phyloP scores from a whole-genome alignment of 257 asterid species.

The Buddleja alternifolia region DNA sequence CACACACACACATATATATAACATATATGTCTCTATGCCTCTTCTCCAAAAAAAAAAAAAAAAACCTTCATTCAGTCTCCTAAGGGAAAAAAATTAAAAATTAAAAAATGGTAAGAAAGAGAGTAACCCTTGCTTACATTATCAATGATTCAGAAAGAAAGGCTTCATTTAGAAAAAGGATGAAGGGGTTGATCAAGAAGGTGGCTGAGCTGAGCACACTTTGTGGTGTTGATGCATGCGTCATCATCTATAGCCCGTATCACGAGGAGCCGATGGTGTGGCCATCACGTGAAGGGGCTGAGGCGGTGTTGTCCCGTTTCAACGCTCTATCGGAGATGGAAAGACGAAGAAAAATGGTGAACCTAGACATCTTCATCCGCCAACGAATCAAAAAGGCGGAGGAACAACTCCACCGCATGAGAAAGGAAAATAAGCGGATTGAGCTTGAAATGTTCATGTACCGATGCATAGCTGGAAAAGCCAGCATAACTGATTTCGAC shows the following conservation, averaged over 20 bases:
- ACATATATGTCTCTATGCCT: neutral
- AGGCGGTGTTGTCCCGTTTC: conserved; percentile 41
- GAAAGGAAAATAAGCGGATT: conserved; percentile 34
- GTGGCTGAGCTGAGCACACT: conserved; percentile 45
- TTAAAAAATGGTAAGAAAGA: conserved; percentile 44
- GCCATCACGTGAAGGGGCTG: conserved; percentile 43
- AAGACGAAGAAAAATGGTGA: conserved; percentile 41
- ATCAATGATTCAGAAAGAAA: conserved; percentile 43
- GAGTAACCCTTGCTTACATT: conserved; percentile 43
- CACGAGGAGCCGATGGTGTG: conserved; percentile 47
- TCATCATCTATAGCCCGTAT: conserved; percentile 46
- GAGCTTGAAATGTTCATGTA: conserved; percentile 35
- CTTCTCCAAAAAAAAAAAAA: neutral
- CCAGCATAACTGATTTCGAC: conserved; percentile 8
- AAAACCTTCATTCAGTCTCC: neutral
- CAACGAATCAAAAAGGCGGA: conserved; percentile 42
- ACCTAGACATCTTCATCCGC: conserved; percentile 45
- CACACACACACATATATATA: neutral
- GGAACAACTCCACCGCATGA: conserved; percentile 38
- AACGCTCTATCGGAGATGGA: conserved; percentile 35
- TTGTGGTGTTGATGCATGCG: conserved; percentile 49
- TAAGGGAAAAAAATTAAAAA: neutral
- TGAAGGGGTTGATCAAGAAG: conserved; percentile 55
- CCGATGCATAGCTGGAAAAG: conserved; percentile 17
- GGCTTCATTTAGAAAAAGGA: conserved; percentile 51